Conservation (phyloP, 2,329 filamentous ascomycete species). For the Coniochaeta sp. region DNA sequence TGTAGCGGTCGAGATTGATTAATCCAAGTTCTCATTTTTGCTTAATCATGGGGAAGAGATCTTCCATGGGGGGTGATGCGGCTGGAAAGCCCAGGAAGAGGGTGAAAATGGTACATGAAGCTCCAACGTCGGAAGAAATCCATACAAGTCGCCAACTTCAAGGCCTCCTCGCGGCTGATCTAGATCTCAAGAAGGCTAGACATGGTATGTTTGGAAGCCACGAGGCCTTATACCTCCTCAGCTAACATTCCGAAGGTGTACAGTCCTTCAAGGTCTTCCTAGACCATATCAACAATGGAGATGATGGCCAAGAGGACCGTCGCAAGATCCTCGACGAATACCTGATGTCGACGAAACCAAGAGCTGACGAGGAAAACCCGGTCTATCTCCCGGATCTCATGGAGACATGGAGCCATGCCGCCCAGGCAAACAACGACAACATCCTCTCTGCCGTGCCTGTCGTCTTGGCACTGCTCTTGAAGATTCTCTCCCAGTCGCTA, state of each 20-base stretch:
- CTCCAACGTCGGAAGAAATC: conserved; percentile 54
- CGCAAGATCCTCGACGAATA: conserved; percentile 61
- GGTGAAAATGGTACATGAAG: conserved; percentile 48
- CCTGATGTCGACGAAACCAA: conserved; percentile 48
- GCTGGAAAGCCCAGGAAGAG: conserved; percentile 40
- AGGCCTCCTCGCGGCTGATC: conserved; percentile 62
- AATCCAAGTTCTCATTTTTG: neutral
- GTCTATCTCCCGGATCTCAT: conserved; percentile 72
- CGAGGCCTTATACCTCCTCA: neutral
- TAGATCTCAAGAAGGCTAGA: conserved; percentile 59
- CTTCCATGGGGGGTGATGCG: conserved; percentile 29
- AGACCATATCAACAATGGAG: conserved; percentile 52
- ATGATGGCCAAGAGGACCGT: conserved; percentile 39
- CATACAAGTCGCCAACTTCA: conserved; percentile 59
- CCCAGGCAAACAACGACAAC: conserved; percentile 70
- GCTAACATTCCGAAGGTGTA: conserved; percentile 38
- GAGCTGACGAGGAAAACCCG: conserved; percentile 46
- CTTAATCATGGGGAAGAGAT: conserved; percentile 36
- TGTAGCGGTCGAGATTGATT: neutral
- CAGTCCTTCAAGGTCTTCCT: conserved; percentile 66
- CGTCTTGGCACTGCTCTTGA: conserved; percentile 73
- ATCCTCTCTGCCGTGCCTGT: conserved; percentile 76
- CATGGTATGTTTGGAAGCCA: conserved; percentile 40
- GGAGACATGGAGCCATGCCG: conserved; percentile 81
- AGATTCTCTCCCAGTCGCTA: conserved; percentile 65